Percentiles rank a stretch among this genome's conserved stretches.
Conservation (phyloP, 805 yeast genomes). For the Candida gorgasii region DNA sequence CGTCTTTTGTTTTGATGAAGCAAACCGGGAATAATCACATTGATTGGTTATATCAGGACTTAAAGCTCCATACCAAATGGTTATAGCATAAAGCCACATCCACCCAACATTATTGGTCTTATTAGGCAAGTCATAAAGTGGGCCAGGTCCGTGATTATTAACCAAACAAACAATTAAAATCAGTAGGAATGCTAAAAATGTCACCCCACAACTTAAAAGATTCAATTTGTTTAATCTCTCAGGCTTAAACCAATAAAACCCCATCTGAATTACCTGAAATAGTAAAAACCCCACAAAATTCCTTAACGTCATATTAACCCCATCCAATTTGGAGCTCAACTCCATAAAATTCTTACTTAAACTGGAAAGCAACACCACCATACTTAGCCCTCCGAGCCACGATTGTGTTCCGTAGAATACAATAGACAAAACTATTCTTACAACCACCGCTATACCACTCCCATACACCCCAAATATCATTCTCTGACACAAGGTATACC, state of each 20-base stretch:
- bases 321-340: slow-evolving; percentile 38
- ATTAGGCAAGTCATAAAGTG: slow-evolving; percentile 12
- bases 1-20: neutral
- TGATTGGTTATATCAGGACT: slow-evolving; percentile 42
- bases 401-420: slow-evolving; percentile 51
- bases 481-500: slow-evolving; percentile 47
- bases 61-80: slow-evolving; percentile 37
- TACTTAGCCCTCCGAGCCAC: slow-evolving; percentile 47
- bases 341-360: slow-evolving; percentile 38
- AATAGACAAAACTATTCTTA: slow-evolving; percentile 44
- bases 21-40: slow-evolving; percentile 42
- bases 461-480: slow-evolving; percentile 50
- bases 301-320: slow-evolving; percentile 39
- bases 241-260: slow-evolving; percentile 45
- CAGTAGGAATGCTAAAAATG: slow-evolving; percentile 40
- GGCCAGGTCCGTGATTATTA: slow-evolving; percentile 31
- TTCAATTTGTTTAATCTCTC: slow-evolving; percentile 35
- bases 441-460: slow-evolving; percentile 42
- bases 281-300: slow-evolving; percentile 45
- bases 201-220: slow-evolving; percentile 24
- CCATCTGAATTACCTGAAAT: slow-evolving; percentile 45
- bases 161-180: slow-evolving; percentile 29
- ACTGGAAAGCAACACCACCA: slow-evolving; percentile 38
- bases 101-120: slow-evolving; percentile 26
- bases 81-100: slow-evolving; percentile 42